phyloP scores from a whole-genome alignment of 1,284 basidiomycete species.

The Vanrija humicola region DNA sequence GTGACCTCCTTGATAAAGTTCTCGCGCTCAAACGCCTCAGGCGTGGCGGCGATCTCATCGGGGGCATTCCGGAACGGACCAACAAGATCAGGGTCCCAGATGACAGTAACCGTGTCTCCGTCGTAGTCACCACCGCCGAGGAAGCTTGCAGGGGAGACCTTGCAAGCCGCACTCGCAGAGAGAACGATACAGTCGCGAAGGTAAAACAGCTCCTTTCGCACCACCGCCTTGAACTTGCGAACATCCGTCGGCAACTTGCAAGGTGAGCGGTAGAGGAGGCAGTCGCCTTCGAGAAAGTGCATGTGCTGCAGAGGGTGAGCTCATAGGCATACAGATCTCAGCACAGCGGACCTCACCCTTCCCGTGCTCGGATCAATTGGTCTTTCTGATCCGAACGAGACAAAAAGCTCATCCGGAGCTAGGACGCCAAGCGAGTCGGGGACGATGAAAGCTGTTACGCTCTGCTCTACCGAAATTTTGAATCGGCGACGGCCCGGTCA shows the following conservation, averaged over 20 bases:
- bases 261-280: conserved; percentile 31
- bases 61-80: conserved; percentile 30
- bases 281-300: conserved; percentile 24
- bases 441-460: conserved; percentile 35
- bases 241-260: conserved; percentile 44
- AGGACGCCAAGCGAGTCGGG: conserved; percentile 33
- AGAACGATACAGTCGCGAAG: conserved; percentile 38
- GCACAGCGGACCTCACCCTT: conserved; percentile 1
- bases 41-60: conserved; percentile 18
- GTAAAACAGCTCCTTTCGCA: conserved; percentile 30
- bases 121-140: conserved; percentile 45
- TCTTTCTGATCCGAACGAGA: conserved; percentile 19
- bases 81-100: conserved; percentile 31
- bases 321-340: too few species aligned
- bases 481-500: conserved; percentile 18
- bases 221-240: conserved; percentile 32
- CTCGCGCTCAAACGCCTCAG: conserved; percentile 20
- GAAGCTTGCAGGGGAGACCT: conserved; percentile 33
- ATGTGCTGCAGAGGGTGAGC: conserved; percentile 11
- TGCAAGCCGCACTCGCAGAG: conserved; percentile 28
- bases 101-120: conserved; percentile 35
- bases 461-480: conserved; percentile 27
- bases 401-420: conserved; percentile 33
- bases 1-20: conserved; percentile 37
- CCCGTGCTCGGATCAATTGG: conserved; percentile 23